phyloP scores from a whole-genome alignment of 352 stramenopile genomes.

The Phytophthora tentaculata region DNA sequence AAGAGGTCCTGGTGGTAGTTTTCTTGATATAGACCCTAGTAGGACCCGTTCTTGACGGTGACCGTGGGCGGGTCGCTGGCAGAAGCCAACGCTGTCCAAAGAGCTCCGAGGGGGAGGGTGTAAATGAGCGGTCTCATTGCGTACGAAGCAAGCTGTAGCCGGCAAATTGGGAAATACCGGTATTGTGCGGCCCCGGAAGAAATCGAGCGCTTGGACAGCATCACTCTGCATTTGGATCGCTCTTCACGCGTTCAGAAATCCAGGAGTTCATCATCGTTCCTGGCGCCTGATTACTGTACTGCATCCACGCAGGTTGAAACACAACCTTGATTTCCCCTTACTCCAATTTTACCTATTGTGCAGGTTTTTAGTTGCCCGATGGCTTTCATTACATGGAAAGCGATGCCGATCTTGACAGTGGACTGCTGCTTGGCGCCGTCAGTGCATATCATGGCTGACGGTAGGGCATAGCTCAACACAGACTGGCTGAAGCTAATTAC shows the following conservation, averaged over 20 bases:
- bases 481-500: no score
- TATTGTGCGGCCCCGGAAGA: background rate
- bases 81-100: background rate
- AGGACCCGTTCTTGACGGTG: slow-evolving; percentile 37
- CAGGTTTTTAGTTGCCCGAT: background rate
- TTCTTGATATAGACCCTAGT: slow-evolving; percentile 32
- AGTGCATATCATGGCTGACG: no score
- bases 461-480: no score
- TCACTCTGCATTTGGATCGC: background rate
- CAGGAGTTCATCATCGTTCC: background rate
- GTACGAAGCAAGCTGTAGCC: no score
- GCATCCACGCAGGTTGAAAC: slow-evolving; percentile 7
- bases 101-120: background rate
- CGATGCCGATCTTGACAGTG: background rate
- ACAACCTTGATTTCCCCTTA: no score
- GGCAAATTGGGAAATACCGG: no score
- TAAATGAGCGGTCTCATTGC: slow-evolving; percentile 12
- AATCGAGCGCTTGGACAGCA: background rate
- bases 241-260: background rate
- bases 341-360: background rate
- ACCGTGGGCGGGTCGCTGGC: slow-evolving; percentile 15
- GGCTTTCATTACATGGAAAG: background rate
- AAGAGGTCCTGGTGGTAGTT: slow-evolving; percentile 40
- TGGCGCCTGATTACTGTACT: slow-evolving; percentile 1
- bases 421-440: no score